These are phyloP conservation scores for Colletotrichum musicola DNA, from an alignment of 2,329 filamentous ascomycete genomes.

Conservation along the genomic window DNA sequence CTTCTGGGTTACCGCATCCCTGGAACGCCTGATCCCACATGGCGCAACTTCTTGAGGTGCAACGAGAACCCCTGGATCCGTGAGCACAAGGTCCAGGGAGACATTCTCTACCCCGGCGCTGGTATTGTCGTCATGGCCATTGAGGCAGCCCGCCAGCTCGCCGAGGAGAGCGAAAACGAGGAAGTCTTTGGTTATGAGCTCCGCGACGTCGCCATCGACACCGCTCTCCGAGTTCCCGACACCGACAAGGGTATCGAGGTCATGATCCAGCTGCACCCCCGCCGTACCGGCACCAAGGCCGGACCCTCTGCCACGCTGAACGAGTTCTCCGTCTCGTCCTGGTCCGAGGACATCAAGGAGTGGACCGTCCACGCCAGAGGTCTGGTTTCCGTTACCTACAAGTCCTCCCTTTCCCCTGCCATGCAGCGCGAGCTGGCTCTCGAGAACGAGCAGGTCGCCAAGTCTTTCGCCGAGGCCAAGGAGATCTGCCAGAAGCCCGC, in stretches of 20 bases:
- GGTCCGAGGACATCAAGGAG: conserved; percentile 30
- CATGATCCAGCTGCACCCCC: conserved; percentile 38
- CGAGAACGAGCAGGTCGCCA: conserved; percentile 25
- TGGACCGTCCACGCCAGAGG: conserved; percentile 36
- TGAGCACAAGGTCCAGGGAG: conserved; percentile 60
- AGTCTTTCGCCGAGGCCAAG: conserved; percentile 25
- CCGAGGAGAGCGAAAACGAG: conserved; percentile 17
- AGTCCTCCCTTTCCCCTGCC: conserved; percentile 22
- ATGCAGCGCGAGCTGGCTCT: conserved; percentile 28
- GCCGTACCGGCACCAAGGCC: conserved; percentile 35
- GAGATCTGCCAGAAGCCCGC: conserved; percentile 32
- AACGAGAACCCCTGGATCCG: conserved; percentile 58
- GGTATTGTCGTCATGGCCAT: conserved; percentile 49
- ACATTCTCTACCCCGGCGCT: conserved; percentile 55
- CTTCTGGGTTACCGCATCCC: conserved; percentile 34
- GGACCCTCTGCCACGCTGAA: conserved; percentile 22
- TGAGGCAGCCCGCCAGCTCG: conserved; percentile 40
- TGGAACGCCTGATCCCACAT: conserved; percentile 18
- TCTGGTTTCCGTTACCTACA: conserved; percentile 34
- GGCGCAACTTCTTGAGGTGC: conserved; percentile 41
- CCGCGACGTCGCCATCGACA: conserved; percentile 41
- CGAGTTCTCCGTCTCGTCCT: conserved; percentile 36
- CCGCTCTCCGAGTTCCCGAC: conserved; percentile 39
- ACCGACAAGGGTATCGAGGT: conserved; percentile 41
- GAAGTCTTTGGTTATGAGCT: conserved; percentile 41